A percentile compares a stretch with the other conserved stretches of the same genome.
Conservation (phyloP, 1,284 basidiomycete genomes). For the Heterobasidion irregulare region DNA sequence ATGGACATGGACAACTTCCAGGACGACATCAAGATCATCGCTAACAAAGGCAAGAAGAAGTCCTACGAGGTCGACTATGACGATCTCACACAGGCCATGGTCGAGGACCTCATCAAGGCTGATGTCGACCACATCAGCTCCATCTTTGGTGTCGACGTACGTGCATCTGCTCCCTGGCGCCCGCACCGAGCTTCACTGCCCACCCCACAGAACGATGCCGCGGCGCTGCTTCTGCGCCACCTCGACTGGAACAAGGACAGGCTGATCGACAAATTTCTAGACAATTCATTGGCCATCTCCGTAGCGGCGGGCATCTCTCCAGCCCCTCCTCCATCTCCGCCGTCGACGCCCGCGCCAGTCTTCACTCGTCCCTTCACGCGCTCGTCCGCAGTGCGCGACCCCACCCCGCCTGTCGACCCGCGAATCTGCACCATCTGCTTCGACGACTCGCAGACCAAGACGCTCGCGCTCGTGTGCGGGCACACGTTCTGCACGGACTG, state of each 20-base stretch:
- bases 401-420: constrained; percentile 26
- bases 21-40: constrained; percentile 50
- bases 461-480: constrained; percentile 64
- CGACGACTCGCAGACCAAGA: constrained; percentile 62
- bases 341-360: constrained; percentile 14
- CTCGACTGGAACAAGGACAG: constrained; percentile 95
- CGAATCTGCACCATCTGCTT: constrained; percentile 91
- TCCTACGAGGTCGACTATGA: constrained; percentile 74
- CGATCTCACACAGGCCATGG: constrained; percentile 62
- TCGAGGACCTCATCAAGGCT: constrained; percentile 69
- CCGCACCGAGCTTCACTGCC: background rate
- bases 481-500: constrained; percentile 84
- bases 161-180: constrained; percentile 21
- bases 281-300: constrained; percentile 66
- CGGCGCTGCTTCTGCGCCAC: constrained; percentile 78
- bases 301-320: constrained; percentile 55
- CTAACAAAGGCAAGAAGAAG: constrained; percentile 50
- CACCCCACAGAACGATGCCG: constrained; percentile 31
- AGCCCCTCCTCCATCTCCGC: constrained; percentile 11
- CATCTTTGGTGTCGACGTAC: constrained; percentile 79
- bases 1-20: constrained; percentile 56
- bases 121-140: constrained; percentile 81
- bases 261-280: constrained; percentile 94
- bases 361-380: constrained; percentile 26
- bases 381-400: constrained; percentile 28